These are phyloP conservation scores for Colletotrichum godetiae DNA, from an alignment of 2,329 filamentous ascomycete species.

Conservation along the genomic window DNA sequence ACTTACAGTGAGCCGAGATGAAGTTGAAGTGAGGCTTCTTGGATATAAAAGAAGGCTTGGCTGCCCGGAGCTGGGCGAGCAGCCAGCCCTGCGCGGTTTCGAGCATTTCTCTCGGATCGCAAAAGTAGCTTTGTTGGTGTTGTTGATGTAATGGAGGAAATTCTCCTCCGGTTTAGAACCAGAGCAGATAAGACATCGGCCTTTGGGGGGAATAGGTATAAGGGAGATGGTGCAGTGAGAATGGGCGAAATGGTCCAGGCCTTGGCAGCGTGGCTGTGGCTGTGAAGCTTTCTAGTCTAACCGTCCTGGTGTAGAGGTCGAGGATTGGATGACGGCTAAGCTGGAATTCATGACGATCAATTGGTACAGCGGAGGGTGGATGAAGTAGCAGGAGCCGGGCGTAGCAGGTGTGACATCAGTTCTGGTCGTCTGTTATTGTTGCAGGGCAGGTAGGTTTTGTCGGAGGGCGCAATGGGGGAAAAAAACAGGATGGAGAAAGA, in stretches of 20 bases:
- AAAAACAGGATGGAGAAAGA: conserved; percentile 5
- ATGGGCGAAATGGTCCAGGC: conserved; percentile 25
- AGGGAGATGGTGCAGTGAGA: background rate
- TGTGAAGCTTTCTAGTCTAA: conserved; percentile 33
- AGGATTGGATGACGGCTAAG: conserved; percentile 33
- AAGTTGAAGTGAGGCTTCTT: conserved; percentile 81
- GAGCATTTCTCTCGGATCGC: conserved; percentile 44
- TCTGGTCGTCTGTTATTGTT: conserved; percentile 5
- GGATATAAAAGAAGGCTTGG: conserved; percentile 68
- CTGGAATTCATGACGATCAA: conserved; percentile 32
- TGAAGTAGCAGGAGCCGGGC: background rate
- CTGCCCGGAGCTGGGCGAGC: conserved; percentile 54
- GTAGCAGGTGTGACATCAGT: conserved; percentile 22
- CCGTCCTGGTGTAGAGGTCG: conserved; percentile 28
- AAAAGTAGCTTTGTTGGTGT: background rate
- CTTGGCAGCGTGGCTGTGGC: conserved; percentile 28
- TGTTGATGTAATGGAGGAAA: background rate
- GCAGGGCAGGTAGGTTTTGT: background rate
- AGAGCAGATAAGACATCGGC: conserved; percentile 20
- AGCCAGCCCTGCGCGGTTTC: conserved; percentile 42
- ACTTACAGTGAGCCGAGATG: conserved; percentile 81
- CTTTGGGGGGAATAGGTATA: conserved; percentile 2
- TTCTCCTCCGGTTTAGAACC: conserved; percentile 1
- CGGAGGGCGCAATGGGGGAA: background rate
- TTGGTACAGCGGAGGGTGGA: conserved; percentile 13